A percentile compares a stretch with the other conserved stretches of the same genome.
These are phyloP conservation scores for Aspergillus sp. DNA, from an alignment of 2,329 filamentous ascomycete genomes.

Conservation along the genomic window DNA sequence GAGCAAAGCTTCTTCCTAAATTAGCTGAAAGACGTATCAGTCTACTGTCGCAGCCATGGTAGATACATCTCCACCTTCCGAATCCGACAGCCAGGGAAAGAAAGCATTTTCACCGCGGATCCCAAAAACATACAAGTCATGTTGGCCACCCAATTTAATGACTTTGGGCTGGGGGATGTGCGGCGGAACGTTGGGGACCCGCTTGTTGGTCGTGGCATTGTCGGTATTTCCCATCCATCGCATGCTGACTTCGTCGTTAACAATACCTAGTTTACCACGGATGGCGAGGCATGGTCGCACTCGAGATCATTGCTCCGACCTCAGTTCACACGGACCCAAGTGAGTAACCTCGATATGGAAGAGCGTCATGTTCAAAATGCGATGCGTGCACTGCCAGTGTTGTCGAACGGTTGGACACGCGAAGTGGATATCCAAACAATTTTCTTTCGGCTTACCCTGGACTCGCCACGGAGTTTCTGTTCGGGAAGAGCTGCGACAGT, in stretches of 20 bases:
- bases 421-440: constrained; percentile 69
- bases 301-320: constrained; percentile 77
- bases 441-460: constrained; percentile 77
- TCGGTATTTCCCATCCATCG: constrained; percentile 14
- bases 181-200: constrained; percentile 60
- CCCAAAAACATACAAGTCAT: constrained; percentile 74
- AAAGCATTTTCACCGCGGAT: constrained; percentile 24
- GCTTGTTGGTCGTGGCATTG: constrained; percentile 44
- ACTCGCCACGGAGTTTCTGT: constrained; percentile 80
- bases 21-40: not conserved
- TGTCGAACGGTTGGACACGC: constrained; percentile 44
- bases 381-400: constrained; percentile 62
- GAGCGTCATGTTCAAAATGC: constrained; percentile 73
- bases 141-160: constrained; percentile 74
- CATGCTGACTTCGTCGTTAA: not conserved
- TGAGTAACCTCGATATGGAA: constrained; percentile 76
- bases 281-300: constrained; percentile 71
- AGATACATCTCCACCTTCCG: constrained; percentile 4
- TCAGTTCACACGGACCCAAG: constrained; percentile 79
- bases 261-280: constrained; percentile 56
- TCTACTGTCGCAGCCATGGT: not conserved
- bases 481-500: constrained; percentile 65
- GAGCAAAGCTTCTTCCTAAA: not conserved
- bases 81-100: not conserved
- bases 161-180: constrained; percentile 76